Percentiles rank a stretch among this genome's conserved stretches.
Evolutionary conservation across 2,329 filamentous ascomycete genomes (phyloP).

Genomic region (Aspergillus ruber): DNA sequence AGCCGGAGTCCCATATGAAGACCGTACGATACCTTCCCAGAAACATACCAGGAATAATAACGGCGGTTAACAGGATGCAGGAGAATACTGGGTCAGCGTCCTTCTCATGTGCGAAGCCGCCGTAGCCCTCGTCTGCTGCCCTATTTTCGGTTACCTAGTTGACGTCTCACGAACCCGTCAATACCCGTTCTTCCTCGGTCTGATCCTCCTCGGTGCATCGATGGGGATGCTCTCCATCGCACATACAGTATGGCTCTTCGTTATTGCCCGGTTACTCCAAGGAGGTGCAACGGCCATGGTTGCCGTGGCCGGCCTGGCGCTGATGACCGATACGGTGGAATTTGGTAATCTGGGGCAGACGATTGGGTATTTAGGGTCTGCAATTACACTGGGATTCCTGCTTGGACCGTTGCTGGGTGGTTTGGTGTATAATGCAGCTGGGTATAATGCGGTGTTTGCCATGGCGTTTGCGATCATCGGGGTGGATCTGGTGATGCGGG

Average conservation of each 20-base stretch:
- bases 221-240: slow-evolving; percentile 52
- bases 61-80: slow-evolving; percentile 6
- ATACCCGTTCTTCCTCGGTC: slow-evolving; percentile 52
- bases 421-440: slow-evolving; percentile 53
- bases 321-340: slow-evolving; percentile 55
- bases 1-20: slow-evolving; percentile 17
- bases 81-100: slow-evolving; percentile 24
- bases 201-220: slow-evolving; percentile 47
- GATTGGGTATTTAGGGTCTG: slow-evolving; percentile 52
- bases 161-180: slow-evolving; percentile 39
- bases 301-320: slow-evolving; percentile 54
- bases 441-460: slow-evolving; percentile 54
- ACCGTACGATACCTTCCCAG: slow-evolving; percentile 13
- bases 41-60: background rate
- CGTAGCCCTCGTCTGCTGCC: slow-evolving; percentile 21
- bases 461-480: slow-evolving; percentile 49
- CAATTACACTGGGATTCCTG: slow-evolving; percentile 53
- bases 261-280: slow-evolving; percentile 51
- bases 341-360: slow-evolving; percentile 54
- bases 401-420: slow-evolving; percentile 55
- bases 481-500: slow-evolving; percentile 55
- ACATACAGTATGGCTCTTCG: slow-evolving; percentile 41
- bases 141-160: slow-evolving; percentile 22
- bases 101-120: slow-evolving; percentile 24
- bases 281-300: slow-evolving; percentile 54